phyloP scores from a whole-genome alignment of 2,329 filamentous ascomycete species.

The Thielaviopsis musarum region DNA sequence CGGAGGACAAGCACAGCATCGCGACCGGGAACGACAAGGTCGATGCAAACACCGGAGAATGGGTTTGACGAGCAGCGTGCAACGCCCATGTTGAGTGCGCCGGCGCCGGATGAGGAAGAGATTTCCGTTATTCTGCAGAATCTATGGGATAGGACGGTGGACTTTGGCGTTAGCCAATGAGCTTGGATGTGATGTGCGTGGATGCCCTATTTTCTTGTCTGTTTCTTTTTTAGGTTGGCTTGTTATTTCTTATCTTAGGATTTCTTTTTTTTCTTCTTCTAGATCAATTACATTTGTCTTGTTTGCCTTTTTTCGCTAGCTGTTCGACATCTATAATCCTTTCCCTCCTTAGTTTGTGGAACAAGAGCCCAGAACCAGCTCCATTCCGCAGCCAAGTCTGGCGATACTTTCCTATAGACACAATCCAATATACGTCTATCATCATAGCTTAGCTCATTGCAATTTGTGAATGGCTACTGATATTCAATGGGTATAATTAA shows the following conservation, averaged over 20 bases:
- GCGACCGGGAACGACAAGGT: slow-evolving; percentile 22
- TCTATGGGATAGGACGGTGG: slow-evolving; percentile 44
- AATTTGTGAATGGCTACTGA: neutral
- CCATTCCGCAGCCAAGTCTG: too few relatives aligned
- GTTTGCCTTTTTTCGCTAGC: neutral
- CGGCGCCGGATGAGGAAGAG: slow-evolving; percentile 30
- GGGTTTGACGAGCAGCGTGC: slow-evolving; percentile 2
- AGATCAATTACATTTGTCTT: neutral
- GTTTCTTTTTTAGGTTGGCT: neutral
- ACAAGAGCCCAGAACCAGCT: too few relatives aligned
- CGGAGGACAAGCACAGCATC: slow-evolving; percentile 13
- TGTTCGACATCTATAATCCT: neutral
- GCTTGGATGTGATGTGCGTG: slow-evolving; percentile 18
- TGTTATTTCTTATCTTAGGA: neutral
- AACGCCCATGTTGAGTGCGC: neutral
- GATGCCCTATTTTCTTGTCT: neutral
- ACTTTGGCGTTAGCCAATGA: slow-evolving; percentile 37
- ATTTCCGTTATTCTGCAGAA: slow-evolving; percentile 36
- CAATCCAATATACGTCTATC: too few relatives aligned
- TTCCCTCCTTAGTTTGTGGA: neutral
- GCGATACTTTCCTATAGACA: too few relatives aligned
- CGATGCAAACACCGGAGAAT: slow-evolving; percentile 19
- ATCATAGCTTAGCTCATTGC: too few relatives aligned
- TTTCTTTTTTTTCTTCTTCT: neutral
- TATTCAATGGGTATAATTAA: neutral